phyloP scores from a whole-genome alignment of 2,329 filamentous ascomycete genomes.

The Aspergillus neoniger region DNA sequence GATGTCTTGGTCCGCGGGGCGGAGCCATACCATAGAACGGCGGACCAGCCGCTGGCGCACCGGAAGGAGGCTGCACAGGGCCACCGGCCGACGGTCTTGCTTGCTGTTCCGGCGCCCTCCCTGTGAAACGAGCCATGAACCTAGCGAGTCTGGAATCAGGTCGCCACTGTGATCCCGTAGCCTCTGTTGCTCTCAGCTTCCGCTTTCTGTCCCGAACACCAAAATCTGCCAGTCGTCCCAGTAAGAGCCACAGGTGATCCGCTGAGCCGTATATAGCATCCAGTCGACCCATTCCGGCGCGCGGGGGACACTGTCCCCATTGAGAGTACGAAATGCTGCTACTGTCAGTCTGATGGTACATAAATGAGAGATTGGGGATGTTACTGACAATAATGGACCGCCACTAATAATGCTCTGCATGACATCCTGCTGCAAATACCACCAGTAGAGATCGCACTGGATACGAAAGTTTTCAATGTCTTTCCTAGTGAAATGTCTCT shows the following conservation, averaged over 20 bases:
- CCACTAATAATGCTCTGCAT: conserved; percentile 90
- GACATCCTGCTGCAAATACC: conserved; percentile 91
- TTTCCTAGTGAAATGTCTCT: conserved; percentile 45
- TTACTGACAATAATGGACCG: conserved; percentile 76
- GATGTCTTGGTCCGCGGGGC: conserved; percentile 40
- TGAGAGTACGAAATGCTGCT: conserved; percentile 72
- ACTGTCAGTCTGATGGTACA: conserved; percentile 22
- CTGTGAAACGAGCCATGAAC: conserved; percentile 37
- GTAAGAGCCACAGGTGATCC: conserved; percentile 80
- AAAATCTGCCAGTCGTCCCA: conserved; percentile 79
- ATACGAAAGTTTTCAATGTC: conserved; percentile 81
- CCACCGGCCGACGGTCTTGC: conserved; percentile 16
- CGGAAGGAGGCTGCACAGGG: conserved; percentile 10
- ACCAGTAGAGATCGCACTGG: conserved; percentile 88
- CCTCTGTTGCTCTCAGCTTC: conserved; percentile 69
- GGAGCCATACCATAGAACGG: conserved; percentile 54
- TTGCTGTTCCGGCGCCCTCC: conserved; percentile 13
- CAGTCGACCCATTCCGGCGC: conserved; percentile 73
- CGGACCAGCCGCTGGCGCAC: conserved; percentile 15
- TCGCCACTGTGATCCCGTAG: conserved; percentile 59
- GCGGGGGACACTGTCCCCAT: conserved; percentile 86
- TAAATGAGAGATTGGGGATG: background rate
- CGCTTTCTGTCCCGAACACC: conserved; percentile 73
- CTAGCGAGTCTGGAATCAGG: conserved; percentile 53
- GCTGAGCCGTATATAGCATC: conserved; percentile 85